Percentiles rank a stretch among this genome's conserved stretches.
Evolutionary conservation across 306 rosid genomes (phyloP).

Genomic region (Rosa rugosa): DNA sequence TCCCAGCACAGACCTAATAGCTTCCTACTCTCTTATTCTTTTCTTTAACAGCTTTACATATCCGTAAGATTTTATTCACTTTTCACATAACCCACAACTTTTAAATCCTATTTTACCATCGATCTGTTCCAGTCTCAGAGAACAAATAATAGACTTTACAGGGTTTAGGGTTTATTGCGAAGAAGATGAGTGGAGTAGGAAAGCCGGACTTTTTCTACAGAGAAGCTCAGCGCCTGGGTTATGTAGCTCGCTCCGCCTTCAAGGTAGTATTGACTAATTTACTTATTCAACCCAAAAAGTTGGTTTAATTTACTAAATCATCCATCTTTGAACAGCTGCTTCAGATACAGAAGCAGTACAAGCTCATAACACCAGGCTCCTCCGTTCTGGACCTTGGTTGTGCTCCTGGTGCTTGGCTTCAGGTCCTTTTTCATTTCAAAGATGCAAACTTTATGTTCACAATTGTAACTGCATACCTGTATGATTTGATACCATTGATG

Average conservation of each 20-base stretch:
- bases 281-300: neutral
- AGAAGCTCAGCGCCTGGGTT: slow-evolving; percentile 96
- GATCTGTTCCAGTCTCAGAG: too few relatives aligned
- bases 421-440: slow-evolving; percentile 35
- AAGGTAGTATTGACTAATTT: slow-evolving; percentile 32
- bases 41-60: neutral
- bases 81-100: neutral
- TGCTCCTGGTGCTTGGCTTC: slow-evolving; percentile 98
- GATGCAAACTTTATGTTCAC: neutral
- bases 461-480: neutral
- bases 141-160: neutral
- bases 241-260: slow-evolving; percentile 94
- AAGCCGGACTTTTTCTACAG: slow-evolving; percentile 89
- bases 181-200: slow-evolving; percentile 60
- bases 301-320: neutral
- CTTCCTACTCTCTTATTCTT: neutral
- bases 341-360: slow-evolving; percentile 84
- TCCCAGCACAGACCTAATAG: neutral
- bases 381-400: slow-evolving; percentile 91
- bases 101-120: too few relatives aligned
- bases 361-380: slow-evolving; percentile 57
- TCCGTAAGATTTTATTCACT: neutral
- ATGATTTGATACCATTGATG: neutral
- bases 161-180: slow-evolving; percentile 17
- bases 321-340: slow-evolving; percentile 41